Base-by-base conservation (phyloP, 768 basidiomycete genomes). In the Coprinopsis marcescibilis region DNA sequence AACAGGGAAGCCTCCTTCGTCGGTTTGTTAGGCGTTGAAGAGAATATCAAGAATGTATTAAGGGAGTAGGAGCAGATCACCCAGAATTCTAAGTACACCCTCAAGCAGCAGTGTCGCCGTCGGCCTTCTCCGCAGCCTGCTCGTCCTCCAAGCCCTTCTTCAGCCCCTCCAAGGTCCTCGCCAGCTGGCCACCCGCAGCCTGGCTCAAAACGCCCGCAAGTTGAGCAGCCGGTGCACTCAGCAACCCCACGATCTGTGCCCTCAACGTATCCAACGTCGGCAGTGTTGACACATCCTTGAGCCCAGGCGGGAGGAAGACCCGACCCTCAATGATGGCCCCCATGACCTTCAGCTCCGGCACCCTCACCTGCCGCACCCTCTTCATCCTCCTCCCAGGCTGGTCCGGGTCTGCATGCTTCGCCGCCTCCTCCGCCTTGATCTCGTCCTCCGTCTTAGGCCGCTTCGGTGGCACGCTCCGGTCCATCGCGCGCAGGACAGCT, bases 171-270 rank as follows among this genome's bases (percentile, higher is more conserved):
- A 89, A 56, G 24, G 85, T 83, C 69, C 88, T 71, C 50, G 83
- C 77, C 57, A 87, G 59, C 50, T 70, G 73, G n/a, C 80, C 85
- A 42, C 86, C 85, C 48, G 77, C 75, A 29, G 85, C 83, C 60
- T 83, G 63, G 25, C 55, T 51, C 26, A 62, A 36, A 6, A 57
- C 63, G 0, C 78, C 81, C 3, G 85, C 78, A 38, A 94, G 70
- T 63, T 89, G 84, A 51, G 77, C 71, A 10, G 78, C 82, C 35
- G 89, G 89, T 12, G 80, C 72, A 48, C 83, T 83, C 50, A 97
- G 61, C 65, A 96, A 52, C 6, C 92, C 93, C 12, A 94, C 84
- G 46, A 97, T 74, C 64, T 95, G 91, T 14, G 83, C 83, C 43
- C 85, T 67, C 50, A 96, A 63, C 2, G 79, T 82, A 30, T 86